Evolutionary conservation across 352 stramenopile species (phyloP).

Genomic region (Phytopythium vexans): DNA sequence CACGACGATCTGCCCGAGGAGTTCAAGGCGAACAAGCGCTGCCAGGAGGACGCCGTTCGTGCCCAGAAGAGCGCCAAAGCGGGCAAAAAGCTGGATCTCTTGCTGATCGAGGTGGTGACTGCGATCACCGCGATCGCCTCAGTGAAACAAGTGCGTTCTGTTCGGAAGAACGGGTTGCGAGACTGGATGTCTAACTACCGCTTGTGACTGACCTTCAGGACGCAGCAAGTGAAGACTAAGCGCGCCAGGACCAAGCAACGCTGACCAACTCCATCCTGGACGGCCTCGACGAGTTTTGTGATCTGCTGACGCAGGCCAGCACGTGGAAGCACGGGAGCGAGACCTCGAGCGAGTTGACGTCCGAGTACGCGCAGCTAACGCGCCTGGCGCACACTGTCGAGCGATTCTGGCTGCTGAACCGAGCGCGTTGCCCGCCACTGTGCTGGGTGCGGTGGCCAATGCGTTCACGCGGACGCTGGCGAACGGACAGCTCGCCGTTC

Average conservation of each 20-base stretch:
- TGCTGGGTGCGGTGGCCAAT: neutral
- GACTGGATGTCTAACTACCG: neutral
- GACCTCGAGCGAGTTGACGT: neutral
- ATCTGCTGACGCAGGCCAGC: neutral
- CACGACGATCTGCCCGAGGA: too few relatives aligned
- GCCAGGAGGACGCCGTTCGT: too few relatives aligned
- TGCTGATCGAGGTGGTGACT: too few relatives aligned
- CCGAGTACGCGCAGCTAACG: neutral
- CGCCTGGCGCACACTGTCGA: neutral
- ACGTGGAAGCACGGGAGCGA: neutral
- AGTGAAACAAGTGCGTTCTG: too few relatives aligned
- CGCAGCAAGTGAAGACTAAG: neutral
- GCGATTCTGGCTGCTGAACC: conserved; percentile 1
- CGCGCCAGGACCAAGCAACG: neutral
- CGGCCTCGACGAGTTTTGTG: neutral
- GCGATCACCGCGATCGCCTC: too few relatives aligned
- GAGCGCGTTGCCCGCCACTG: neutral
- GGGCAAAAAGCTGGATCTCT: too few relatives aligned
- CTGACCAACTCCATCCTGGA: neutral
- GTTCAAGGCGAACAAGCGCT: too few relatives aligned
- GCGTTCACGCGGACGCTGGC: neutral
- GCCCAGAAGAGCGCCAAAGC: too few relatives aligned
- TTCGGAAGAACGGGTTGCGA: neutral
- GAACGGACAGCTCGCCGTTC: neutral
- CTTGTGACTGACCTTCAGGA: too few relatives aligned